Evolutionary conservation across 495 filamentous ascomycete genomes (phyloP).

Genomic region (Geopyxis carbonaria): DNA sequence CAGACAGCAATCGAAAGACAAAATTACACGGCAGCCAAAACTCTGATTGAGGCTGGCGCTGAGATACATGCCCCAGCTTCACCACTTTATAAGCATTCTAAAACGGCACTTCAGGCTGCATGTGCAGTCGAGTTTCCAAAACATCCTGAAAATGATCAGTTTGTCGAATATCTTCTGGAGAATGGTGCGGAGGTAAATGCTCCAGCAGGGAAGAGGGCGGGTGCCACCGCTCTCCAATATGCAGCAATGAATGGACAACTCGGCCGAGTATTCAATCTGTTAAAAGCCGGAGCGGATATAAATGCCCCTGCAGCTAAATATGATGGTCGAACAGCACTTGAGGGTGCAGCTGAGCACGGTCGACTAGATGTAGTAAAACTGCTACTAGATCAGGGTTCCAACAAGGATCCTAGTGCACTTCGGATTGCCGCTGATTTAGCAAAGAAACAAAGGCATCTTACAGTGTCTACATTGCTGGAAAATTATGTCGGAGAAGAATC

Average conservation of each 20-base stretch:
- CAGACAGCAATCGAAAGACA: too few relatives aligned
- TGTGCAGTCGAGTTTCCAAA: too few relatives aligned
- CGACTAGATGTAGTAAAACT: neutral
- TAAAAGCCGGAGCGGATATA: neutral
- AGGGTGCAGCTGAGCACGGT: neutral
- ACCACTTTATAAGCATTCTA: too few relatives aligned
- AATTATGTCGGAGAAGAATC: too few relatives aligned
- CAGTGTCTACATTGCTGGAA: too few relatives aligned
- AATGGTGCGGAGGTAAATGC: neutral
- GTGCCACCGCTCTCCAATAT: neutral
- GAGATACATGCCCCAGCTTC: too few relatives aligned
- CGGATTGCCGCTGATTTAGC: too few relatives aligned
- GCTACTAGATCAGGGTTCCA: neutral
- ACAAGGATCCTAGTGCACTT: too few relatives aligned
- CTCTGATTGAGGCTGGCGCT: too few relatives aligned
- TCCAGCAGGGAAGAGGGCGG: neutral
- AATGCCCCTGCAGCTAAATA: neutral
- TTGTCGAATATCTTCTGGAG: neutral
- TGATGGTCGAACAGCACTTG: neutral
- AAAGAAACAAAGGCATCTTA: too few relatives aligned
- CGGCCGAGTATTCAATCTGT: neutral
- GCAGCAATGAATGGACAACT: neutral
- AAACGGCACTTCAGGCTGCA: conserved; percentile 8
- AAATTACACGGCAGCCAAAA: too few relatives aligned
- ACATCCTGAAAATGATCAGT: too few relatives aligned